Base-by-base conservation (phyloP, 2,329 filamentous ascomycete genomes). In the Trichoderma afroharzianum region DNA sequence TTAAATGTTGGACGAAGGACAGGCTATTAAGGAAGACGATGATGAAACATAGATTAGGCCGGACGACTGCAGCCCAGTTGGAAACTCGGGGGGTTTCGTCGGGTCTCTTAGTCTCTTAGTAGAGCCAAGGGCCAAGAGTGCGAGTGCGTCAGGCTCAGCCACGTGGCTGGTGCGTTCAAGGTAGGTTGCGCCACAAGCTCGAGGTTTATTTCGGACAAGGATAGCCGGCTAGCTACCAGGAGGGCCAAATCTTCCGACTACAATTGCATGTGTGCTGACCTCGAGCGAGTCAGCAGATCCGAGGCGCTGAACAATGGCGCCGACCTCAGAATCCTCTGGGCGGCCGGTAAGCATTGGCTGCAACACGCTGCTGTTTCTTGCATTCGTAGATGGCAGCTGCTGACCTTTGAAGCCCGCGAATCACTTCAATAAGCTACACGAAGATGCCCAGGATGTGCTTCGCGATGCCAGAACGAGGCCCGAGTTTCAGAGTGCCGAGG, bases 381-480 rank as follows among this genome's bases (percentile, higher is more conserved):
- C 14, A 9, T 36, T 36, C 15, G 39, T 53, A 43, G 12, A 61
- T 32, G 1, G 28, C 59, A 53, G 66, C 50, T 43, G 76, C 74
- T 77, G 67, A 76, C 69, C 33, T 55, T 21, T 74, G 30, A 74
- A 83, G 82, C 74, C 77, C 70, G 75, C 78, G 72, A 80, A 81
- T 71, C 77, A 80, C 70, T 78, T 83, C 66, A 78, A 78, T 76
- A 84, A 83, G 77, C 81, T 85, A 63, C 78, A 81, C 72, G 76
- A 80, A 68, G 80, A 82, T 72, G 75, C 82, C 39, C 78, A 81
- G 66, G 75, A 80, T 26, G 76, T 85, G 70, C 79, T 82, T 61
- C 77, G 77, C 43, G 81, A 83, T 70, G 83, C 83, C 21, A 80
- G 81, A 70, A 78, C 81, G 57, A 79, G 79, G 43, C 77, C 80